phyloP scores from a whole-genome alignment of 176 grass and related monocot species.

The Phyllostachys edulis region DNA sequence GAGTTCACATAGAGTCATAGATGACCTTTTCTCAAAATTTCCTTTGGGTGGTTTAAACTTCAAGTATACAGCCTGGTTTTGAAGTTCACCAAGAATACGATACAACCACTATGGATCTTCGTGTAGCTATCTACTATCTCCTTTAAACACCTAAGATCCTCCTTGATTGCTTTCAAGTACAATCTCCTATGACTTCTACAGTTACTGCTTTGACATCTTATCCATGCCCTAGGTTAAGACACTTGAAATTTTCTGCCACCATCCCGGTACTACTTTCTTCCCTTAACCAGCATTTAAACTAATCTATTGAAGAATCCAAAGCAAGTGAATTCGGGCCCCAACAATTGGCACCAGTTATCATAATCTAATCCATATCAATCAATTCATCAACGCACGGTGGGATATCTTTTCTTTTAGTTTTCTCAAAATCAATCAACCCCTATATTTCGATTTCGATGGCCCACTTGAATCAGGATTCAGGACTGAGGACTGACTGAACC shows the following conservation, averaged over 20 bases:
- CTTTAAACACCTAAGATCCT: background rate
- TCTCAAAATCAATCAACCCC: background rate
- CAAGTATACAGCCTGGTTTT: background rate
- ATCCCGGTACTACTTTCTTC: background rate
- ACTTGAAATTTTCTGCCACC: background rate
- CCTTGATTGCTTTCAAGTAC: background rate
- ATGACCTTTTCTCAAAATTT: background rate
- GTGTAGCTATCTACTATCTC: background rate
- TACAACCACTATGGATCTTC: background rate
- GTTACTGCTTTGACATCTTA: background rate
- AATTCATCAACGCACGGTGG: background rate
- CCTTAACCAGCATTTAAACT: background rate
- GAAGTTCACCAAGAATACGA: background rate
- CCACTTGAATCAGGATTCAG: background rate
- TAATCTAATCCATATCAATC: background rate
- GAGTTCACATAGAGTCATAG: background rate
- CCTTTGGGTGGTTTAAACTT: background rate
- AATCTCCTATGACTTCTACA: background rate
- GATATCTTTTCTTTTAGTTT: background rate
- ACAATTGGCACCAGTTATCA: background rate
- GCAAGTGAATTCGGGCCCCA: background rate
- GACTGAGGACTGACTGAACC: background rate
- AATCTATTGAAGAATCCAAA: background rate
- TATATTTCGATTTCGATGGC: background rate
- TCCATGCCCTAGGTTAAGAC: background rate